Conservation (phyloP, 139 green algal genomes). For the Closterium sp. region DNA sequence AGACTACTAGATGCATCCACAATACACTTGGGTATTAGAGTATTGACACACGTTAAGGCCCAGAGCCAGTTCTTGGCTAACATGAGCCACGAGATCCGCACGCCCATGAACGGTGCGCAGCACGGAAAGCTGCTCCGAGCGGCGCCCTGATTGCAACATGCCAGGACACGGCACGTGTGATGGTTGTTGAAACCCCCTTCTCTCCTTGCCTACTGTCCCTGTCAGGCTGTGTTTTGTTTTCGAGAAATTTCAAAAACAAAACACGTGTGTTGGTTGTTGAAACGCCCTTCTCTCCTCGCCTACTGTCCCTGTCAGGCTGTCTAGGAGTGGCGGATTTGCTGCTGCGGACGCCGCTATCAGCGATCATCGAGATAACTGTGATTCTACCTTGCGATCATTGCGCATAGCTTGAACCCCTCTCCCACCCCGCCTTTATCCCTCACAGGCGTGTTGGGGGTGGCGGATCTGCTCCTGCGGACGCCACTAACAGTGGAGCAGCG, state of each 20-base stretch:
- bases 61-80: slow-evolving; percentile 71
- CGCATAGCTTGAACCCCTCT: too few relatives aligned
- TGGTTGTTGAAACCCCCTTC: too few relatives aligned
- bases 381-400: slow-evolving; percentile 28
- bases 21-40: too few relatives aligned
- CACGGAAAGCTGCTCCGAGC: slow-evolving; percentile 55
- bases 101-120: too few relatives aligned
- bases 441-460: slow-evolving; percentile 62
- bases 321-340: slow-evolving; percentile 65
- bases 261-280: too few relatives aligned
- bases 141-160: slow-evolving; percentile 45
- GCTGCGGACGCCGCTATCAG: slow-evolving; percentile 53
- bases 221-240: too few relatives aligned
- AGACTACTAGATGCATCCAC: too few relatives aligned
- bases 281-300: too few relatives aligned
- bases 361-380: slow-evolving; percentile 66
- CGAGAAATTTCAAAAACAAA: too few relatives aligned
- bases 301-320: slow-evolving; percentile 44
- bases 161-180: slow-evolving; percentile 10
- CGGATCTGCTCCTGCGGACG: slow-evolving; percentile 60
- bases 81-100: slow-evolving; percentile 47
- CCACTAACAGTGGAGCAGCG: slow-evolving; percentile 64
- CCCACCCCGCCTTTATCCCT: not conserved
- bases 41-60: too few relatives aligned
- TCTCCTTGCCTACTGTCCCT: too few relatives aligned